Evolutionary conservation across 306 rosid species (phyloP).

Genomic region (Acacia confusa): DNA sequence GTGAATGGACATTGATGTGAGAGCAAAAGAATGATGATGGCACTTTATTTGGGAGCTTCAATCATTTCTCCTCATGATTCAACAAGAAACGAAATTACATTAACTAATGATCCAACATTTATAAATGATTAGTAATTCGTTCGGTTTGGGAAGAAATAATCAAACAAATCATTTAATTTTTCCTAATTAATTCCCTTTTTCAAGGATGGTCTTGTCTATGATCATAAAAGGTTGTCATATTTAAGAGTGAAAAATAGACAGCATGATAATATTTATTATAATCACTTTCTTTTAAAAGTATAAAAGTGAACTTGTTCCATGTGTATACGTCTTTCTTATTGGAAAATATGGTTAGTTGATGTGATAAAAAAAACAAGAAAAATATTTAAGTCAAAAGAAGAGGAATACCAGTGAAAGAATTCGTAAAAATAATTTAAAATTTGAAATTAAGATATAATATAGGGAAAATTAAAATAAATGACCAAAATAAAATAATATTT

Average conservation of each 20-base stretch:
- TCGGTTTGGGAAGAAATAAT: background rate
- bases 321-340: too few relatives aligned
- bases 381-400: too few relatives aligned
- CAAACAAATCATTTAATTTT: background rate
- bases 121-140: background rate
- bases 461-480: too few relatives aligned
- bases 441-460: too few relatives aligned
- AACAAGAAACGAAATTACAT: slow-evolving; percentile 14
- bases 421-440: too few relatives aligned
- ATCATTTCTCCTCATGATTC: slow-evolving; percentile 34
- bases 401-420: too few relatives aligned
- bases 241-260: background rate
- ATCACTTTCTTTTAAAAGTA: too few relatives aligned
- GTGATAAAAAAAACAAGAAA: too few relatives aligned
- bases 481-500: too few relatives aligned
- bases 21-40: slow-evolving; percentile 25
- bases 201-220: background rate
- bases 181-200: background rate
- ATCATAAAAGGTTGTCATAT: too few relatives aligned
- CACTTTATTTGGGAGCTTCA: slow-evolving; percentile 27
- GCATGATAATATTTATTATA: background rate
- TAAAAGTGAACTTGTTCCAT: too few relatives aligned
- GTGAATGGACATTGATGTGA: slow-evolving; percentile 28
- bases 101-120: background rate
- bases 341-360: too few relatives aligned